Percentiles rank a stretch among this genome's conserved stretches.
These are phyloP conservation scores for Flammula alnicola DNA, from an alignment of 1,284 basidiomycete genomes.

Conservation along the genomic window DNA sequence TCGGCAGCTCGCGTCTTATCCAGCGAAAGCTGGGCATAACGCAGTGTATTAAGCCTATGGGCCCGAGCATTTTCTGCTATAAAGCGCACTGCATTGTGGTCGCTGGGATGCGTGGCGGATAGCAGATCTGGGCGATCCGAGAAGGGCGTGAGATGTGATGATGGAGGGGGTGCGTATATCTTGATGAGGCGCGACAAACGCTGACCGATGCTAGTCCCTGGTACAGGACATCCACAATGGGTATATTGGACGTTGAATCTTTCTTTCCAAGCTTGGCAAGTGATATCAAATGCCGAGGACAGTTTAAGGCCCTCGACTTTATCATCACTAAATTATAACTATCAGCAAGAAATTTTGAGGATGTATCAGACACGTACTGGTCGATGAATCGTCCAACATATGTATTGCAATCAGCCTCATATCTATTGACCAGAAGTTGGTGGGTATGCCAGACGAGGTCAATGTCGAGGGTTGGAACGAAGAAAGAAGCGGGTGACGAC, in stretches of 20 bases:
- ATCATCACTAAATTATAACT: constrained; percentile 45
- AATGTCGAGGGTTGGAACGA: constrained; percentile 51
- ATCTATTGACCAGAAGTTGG: constrained; percentile 38
- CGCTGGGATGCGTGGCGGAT: constrained; percentile 47
- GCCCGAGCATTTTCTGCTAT: constrained; percentile 25
- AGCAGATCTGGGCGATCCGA: constrained; percentile 33
- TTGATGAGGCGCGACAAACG: constrained; percentile 39
- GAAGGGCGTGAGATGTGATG: constrained; percentile 35
- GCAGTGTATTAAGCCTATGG: constrained; percentile 8
- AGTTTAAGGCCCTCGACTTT: constrained; percentile 49
- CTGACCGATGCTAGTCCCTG: constrained; percentile 45
- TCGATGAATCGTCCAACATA: constrained; percentile 42
- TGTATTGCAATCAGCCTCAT: constrained; percentile 35
- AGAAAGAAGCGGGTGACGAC: constrained; percentile 39
- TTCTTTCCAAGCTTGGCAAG: constrained; percentile 47
- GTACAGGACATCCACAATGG: constrained; percentile 52
- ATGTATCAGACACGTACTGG: constrained; percentile 34
- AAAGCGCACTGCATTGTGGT: constrained; percentile 49
- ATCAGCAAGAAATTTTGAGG: not conserved
- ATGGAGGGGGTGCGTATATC: constrained; percentile 6
- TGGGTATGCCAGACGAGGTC: constrained; percentile 53
- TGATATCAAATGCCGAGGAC: constrained; percentile 46
- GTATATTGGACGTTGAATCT: constrained; percentile 48
- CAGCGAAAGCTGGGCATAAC: constrained; percentile 16
- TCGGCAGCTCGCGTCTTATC: constrained; percentile 19